Conservation (phyloP, 164 flowering plant genomes). For the Euptelea pleiosperma region DNA sequence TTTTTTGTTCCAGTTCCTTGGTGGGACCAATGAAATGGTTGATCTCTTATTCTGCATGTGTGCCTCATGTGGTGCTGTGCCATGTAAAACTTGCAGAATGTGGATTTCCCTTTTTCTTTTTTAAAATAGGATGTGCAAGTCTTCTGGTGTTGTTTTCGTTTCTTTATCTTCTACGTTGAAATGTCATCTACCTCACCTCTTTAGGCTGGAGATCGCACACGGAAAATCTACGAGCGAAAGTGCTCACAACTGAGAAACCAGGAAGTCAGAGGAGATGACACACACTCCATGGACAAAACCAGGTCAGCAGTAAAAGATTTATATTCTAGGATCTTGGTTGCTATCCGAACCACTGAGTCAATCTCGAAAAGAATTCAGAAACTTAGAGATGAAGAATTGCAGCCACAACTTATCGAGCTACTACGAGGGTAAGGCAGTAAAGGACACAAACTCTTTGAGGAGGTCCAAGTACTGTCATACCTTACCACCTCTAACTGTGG, state of each 20-base stretch:
- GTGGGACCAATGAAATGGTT: too few species aligned
- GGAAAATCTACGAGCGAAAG: conserved; percentile 70
- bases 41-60: too few species aligned
- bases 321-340: conserved; percentile 74
- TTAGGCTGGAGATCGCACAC: conserved; percentile 74
- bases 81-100: too few species aligned
- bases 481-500: not conserved
- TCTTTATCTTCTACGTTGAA: conserved; percentile 1
- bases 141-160: not conserved
- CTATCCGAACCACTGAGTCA: conserved; percentile 78
- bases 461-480: not conserved
- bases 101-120: not conserved
- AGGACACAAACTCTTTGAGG: not conserved
- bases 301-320: conserved; percentile 81
- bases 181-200: not conserved
- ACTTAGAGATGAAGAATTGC: conserved; percentile 82
- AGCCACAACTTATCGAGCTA: conserved; percentile 81
- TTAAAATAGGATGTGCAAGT: not conserved
- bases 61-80: too few species aligned
- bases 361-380: conserved; percentile 74
- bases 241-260: conserved; percentile 58
- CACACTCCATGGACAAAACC: conserved; percentile 55
- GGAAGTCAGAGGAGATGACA: conserved; percentile 65
- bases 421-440: conserved; percentile 63
- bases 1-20: too few species aligned